phyloP scores from a whole-genome alignment of 1,139 yeast species.

The Ogataea hybrid region DNA sequence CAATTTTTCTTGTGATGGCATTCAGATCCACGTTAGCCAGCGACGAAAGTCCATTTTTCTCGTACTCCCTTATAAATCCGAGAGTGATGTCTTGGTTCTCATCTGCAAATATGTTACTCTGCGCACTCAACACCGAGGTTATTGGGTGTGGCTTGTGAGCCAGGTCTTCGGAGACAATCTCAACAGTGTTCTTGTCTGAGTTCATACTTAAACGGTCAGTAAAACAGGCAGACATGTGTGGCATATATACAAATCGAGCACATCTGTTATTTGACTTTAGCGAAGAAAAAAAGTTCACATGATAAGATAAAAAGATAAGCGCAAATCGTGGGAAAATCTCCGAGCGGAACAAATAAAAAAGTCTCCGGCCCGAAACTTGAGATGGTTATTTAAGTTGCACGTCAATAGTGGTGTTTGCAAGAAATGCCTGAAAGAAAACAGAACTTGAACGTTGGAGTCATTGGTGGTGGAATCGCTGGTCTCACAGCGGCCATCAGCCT shows the following conservation, averaged over 20 bases:
- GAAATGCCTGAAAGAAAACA: conserved; percentile 7
- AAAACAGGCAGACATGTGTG: background rate
- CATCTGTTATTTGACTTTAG: background rate
- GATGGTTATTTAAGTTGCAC: background rate
- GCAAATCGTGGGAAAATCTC: background rate
- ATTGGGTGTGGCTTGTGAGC: too few relatives aligned
- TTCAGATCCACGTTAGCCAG: conserved; percentile 15
- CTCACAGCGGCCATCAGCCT: conserved; percentile 25
- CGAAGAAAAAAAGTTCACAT: background rate
- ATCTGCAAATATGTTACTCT: too few relatives aligned
- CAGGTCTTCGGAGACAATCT: too few relatives aligned
- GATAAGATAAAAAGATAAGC: background rate
- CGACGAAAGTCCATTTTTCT: too few relatives aligned
- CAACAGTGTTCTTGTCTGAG: background rate
- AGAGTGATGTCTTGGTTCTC: too few relatives aligned
- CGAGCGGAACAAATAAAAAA: conserved; percentile 1
- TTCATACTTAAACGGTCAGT: background rate
- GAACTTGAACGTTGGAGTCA: conserved; percentile 18
- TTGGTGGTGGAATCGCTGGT: conserved; percentile 29
- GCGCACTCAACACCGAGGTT: too few relatives aligned
- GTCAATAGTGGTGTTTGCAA: background rate
- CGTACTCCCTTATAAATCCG: too few relatives aligned
- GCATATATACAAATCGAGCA: background rate
- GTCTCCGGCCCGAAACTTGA: background rate
- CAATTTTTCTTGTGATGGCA: conserved; percentile 47